These are phyloP conservation scores for Rhodotorula sp. DNA, from an alignment of 1,284 basidiomycete species.

Conservation along the genomic window DNA sequence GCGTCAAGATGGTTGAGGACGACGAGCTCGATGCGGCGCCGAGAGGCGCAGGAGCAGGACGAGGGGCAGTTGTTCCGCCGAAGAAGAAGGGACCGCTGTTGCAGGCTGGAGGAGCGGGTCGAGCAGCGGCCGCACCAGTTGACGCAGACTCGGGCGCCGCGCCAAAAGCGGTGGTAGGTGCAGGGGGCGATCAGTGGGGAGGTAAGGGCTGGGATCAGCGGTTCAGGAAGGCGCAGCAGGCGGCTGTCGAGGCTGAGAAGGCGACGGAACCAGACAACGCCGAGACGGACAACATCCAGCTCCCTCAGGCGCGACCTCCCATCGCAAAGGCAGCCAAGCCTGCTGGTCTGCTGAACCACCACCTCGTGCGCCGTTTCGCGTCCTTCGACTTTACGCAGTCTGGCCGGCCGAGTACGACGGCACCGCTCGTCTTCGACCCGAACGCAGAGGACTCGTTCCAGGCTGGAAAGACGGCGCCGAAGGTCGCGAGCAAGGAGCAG, in stretches of 20 bases:
- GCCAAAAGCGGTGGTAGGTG: neutral
- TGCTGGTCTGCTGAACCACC: slow-evolving; percentile 7
- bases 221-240: slow-evolving; percentile 15
- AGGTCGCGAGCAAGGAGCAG: neutral
- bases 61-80: neutral
- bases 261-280: neutral
- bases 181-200: slow-evolving; percentile 16
- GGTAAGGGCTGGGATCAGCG: slow-evolving; percentile 34
- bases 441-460: slow-evolving; percentile 18
- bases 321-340: neutral
- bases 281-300: neutral
- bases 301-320: neutral
- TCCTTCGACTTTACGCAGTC: neutral
- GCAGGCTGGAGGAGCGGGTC: slow-evolving; percentile 18
- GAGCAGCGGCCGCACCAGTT: neutral
- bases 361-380: slow-evolving; percentile 30
- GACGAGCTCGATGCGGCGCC: slow-evolving; percentile 23
- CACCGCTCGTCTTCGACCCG: neutral
- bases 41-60: slow-evolving; percentile 1
- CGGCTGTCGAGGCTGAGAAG: neutral
- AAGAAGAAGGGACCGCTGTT: slow-evolving; percentile 27
- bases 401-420: neutral
- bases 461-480: neutral
- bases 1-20: neutral
- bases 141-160: neutral